Evolutionary conservation across 495 filamentous ascomycete species (phyloP).

Genomic region (Penicillium malachiteum): DNA sequence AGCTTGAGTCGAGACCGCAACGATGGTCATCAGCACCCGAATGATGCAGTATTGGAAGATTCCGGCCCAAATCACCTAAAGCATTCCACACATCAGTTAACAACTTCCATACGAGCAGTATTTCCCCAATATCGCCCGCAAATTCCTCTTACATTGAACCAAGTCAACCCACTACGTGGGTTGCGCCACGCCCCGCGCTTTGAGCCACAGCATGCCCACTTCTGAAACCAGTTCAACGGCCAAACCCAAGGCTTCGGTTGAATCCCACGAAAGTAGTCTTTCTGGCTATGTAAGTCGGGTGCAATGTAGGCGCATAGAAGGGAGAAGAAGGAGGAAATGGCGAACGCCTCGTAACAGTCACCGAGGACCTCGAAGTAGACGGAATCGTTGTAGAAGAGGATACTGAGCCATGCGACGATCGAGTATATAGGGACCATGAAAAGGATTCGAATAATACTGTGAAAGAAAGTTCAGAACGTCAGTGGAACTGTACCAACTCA

Average conservation of each 20-base stretch:
- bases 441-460: slow-evolving; percentile 84
- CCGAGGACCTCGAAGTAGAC: slow-evolving; percentile 81
- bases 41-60: slow-evolving; percentile 92
- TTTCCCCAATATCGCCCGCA: background rate
- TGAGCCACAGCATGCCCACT: slow-evolving; percentile 65
- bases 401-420: slow-evolving; percentile 72
- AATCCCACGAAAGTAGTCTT: slow-evolving; percentile 78
- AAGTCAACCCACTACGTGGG: slow-evolving; percentile 81
- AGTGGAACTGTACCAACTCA: background rate
- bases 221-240: slow-evolving; percentile 64
- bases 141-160: slow-evolving; percentile 69
- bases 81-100: slow-evolving; percentile 2
- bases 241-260: slow-evolving; percentile 71
- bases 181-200: slow-evolving; percentile 66
- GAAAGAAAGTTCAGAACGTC: slow-evolving; percentile 21
- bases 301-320: slow-evolving; percentile 82
- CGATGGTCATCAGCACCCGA: slow-evolving; percentile 78
- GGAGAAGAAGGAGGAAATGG: slow-evolving; percentile 89
- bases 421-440: slow-evolving; percentile 90
- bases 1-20: slow-evolving; percentile 71
- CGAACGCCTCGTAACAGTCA: slow-evolving; percentile 91
- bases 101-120: background rate
- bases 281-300: slow-evolving; percentile 78
- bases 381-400: slow-evolving; percentile 73
- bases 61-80: slow-evolving; percentile 75